Conservation (phyloP, 2,329 filamentous ascomycete genomes). For the Drechslerella coelobrocha region DNA sequence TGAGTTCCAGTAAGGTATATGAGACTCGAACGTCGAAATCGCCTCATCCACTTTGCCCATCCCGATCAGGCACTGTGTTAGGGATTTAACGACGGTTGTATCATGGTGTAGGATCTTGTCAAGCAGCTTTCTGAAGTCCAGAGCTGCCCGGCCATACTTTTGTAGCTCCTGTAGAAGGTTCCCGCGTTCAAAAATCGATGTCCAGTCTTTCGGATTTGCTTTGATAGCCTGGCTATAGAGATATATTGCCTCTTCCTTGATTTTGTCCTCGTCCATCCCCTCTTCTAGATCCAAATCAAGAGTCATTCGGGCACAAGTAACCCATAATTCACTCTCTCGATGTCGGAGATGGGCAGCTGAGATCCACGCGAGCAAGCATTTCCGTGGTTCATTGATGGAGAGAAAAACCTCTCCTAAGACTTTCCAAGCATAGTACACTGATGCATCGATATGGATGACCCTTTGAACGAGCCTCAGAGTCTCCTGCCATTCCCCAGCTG, state of each 20-base stretch:
- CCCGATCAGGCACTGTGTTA: slow-evolving; percentile 57
- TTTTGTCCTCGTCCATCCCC: slow-evolving; percentile 61
- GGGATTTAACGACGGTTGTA: slow-evolving; percentile 56
- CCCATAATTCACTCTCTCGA: slow-evolving; percentile 68
- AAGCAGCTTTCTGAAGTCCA: slow-evolving; percentile 67
- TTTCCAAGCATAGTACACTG: slow-evolving; percentile 71
- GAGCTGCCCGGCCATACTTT: slow-evolving; percentile 59
- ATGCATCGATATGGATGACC: slow-evolving; percentile 72
- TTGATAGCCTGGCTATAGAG: slow-evolving; percentile 69
- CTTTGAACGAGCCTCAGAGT: slow-evolving; percentile 68
- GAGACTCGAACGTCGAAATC: slow-evolving; percentile 56
- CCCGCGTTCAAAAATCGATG: slow-evolving; percentile 68
- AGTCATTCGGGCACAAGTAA: slow-evolving; percentile 67
- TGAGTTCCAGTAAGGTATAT: slow-evolving; percentile 57
- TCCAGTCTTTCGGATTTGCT: slow-evolving; percentile 66
- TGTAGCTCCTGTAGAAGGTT: slow-evolving; percentile 66
- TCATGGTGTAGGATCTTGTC: slow-evolving; percentile 65
- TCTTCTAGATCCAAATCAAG: slow-evolving; percentile 59
- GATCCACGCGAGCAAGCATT: slow-evolving; percentile 67
- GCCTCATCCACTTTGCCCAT: slow-evolving; percentile 55
- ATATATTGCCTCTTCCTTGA: slow-evolving; percentile 65
- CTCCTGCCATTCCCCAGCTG: slow-evolving; percentile 67
- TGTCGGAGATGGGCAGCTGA: slow-evolving; percentile 70
- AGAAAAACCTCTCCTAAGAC: slow-evolving; percentile 68
- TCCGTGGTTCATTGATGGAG: slow-evolving; percentile 66